A percentile compares a stretch with the other conserved stretches of the same genome.
phyloP scores from a whole-genome alignment of 2,329 filamentous ascomycete genomes.

The Colletotrichum orbiculare region DNA sequence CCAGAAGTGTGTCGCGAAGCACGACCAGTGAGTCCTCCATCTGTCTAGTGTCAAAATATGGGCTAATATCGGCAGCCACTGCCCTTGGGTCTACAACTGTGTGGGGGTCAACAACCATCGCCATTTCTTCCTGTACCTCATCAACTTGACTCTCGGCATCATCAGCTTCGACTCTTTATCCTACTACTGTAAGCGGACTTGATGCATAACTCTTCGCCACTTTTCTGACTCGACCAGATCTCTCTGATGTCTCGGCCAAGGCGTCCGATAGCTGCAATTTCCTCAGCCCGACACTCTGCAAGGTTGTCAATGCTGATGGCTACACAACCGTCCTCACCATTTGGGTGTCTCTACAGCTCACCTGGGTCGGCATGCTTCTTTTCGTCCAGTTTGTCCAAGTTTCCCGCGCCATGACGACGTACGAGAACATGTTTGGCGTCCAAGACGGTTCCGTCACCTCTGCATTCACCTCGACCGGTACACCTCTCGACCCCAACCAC shows the following conservation, averaged over 20 bases:
- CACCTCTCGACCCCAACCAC: conserved; percentile 75
- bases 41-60: neutral
- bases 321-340: conserved; percentile 83
- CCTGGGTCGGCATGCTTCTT: conserved; percentile 97
- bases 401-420: conserved; percentile 92
- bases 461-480: conserved; percentile 82
- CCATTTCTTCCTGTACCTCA: conserved; percentile 92
- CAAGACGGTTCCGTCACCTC: conserved; percentile 73
- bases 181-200: conserved; percentile 71
- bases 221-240: conserved; percentile 62
- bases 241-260: conserved; percentile 66
- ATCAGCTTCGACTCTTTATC: conserved; percentile 76
- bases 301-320: conserved; percentile 80
- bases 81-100: conserved; percentile 98
- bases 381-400: conserved; percentile 95
- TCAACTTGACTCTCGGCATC: conserved; percentile 81
- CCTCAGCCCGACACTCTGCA: conserved; percentile 80
- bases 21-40: conserved; percentile 82
- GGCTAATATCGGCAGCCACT: conserved; percentile 73
- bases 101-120: conserved; percentile 95
- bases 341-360: conserved; percentile 86
- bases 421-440: conserved; percentile 92
- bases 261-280: conserved; percentile 74
- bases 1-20: conserved; percentile 91
- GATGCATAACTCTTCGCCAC: neutral